Percentiles rank a stretch among this genome's conserved stretches.
phyloP scores from a whole-genome alignment of 768 basidiomycete species.

The Mycena capillaripes region DNA sequence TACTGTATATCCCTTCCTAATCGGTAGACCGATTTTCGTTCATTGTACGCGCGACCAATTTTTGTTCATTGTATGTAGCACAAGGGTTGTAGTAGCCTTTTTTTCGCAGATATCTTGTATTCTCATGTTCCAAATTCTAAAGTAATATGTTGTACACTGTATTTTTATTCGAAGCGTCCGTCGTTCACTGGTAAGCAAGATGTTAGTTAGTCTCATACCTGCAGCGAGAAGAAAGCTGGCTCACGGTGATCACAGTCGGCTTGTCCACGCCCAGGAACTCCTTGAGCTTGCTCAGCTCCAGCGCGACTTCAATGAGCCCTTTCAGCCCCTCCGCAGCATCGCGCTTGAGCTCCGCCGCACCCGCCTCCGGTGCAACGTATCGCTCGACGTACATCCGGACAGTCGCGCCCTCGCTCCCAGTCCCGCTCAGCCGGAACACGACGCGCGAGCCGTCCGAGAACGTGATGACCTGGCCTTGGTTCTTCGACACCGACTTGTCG shows the following conservation, averaged over 20 bases:
- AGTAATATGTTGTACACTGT: constrained; percentile 32
- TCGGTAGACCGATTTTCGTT: not conserved
- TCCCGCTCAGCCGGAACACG: constrained; percentile 96
- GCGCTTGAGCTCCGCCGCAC: constrained; percentile 77
- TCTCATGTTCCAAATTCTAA: constrained; percentile 19
- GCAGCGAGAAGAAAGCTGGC: not conserved
- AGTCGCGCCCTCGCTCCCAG: constrained; percentile 96
- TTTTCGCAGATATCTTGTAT: not conserved
- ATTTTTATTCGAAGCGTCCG: constrained; percentile 19
- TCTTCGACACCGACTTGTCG: constrained; percentile 91
- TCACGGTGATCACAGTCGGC: constrained; percentile 96
- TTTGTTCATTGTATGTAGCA: not conserved
- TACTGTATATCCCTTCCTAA: not conserved
- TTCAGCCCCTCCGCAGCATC: constrained; percentile 92
- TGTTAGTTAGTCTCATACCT: not conserved
- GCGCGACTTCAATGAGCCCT: constrained; percentile 95
- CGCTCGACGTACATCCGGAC: constrained; percentile 97
- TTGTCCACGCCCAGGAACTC: constrained; percentile 88
- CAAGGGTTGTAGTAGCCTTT: not conserved
- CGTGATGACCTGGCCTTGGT: constrained; percentile 95
- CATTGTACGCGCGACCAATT: too few species aligned
- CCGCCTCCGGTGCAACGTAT: constrained; percentile 80
- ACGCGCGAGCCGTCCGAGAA: constrained; percentile 95
- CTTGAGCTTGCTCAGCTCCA: constrained; percentile 87
- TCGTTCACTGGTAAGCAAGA: not conserved